A percentile compares a stretch with the other conserved stretches of the same genome.
Evolutionary conservation across 2,329 filamentous ascomycete genomes (phyloP).

Genomic region (Monilinia fructicola): DNA sequence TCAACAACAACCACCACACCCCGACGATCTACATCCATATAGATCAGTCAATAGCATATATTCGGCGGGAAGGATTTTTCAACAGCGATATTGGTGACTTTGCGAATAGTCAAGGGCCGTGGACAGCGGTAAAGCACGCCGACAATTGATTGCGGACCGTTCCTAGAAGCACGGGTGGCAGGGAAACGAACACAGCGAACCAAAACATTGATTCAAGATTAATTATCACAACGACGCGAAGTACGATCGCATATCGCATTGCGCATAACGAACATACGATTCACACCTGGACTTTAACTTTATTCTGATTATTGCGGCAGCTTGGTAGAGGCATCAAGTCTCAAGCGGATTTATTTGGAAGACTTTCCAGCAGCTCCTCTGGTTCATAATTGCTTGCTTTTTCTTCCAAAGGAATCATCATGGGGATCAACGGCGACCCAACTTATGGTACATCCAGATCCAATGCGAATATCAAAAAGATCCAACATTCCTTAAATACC

Average conservation of each 20-base stretch:
- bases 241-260: constrained; percentile 24
- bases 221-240: constrained; percentile 18
- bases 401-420: constrained; percentile 26
- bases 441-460: constrained; percentile 30
- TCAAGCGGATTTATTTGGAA: not conserved
- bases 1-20: constrained; percentile 15
- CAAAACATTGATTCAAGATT: constrained; percentile 16
- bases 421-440: constrained; percentile 36
- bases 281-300: not conserved
- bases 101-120: not conserved
- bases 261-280: constrained; percentile 11
- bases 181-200: constrained; percentile 18
- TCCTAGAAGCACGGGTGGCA: constrained; percentile 18
- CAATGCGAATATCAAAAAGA: constrained; percentile 32
- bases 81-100: not conserved
- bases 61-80: not conserved
- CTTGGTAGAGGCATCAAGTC: constrained; percentile 6
- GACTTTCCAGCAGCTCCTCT: constrained; percentile 11
- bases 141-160: constrained; percentile 20
- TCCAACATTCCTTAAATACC: constrained; percentile 35
- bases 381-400: constrained; percentile 8
- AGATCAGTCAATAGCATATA: constrained; percentile 14
- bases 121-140: constrained; percentile 14
- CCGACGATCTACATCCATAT: constrained; percentile 15
- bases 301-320: constrained; percentile 9